A percentile compares a stretch with the other conserved stretches of the same genome.
Evolutionary conservation across 257 asterid genomes (phyloP).

Genomic region (Jaltomata sinuosa): DNA sequence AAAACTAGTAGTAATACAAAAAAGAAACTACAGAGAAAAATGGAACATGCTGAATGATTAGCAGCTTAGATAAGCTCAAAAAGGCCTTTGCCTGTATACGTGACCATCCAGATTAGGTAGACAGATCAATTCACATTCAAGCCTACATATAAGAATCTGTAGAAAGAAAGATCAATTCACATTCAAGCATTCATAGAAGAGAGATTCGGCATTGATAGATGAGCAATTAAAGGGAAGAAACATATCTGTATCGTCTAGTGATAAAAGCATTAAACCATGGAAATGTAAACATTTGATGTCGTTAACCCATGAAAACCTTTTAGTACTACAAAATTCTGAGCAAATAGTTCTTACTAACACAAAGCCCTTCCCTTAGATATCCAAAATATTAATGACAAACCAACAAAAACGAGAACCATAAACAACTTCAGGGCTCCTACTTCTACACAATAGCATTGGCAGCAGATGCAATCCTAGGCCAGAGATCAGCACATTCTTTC

Average conservation of each 20-base stretch:
- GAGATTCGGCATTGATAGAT: neutral
- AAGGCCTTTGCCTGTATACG: too few relatives aligned
- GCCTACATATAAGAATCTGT: neutral
- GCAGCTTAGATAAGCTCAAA: too few relatives aligned
- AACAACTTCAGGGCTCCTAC: neutral
- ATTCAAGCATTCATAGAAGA: neutral
- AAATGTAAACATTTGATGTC: neutral
- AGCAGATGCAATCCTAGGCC: constrained; percentile 58
- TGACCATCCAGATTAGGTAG: too few relatives aligned
- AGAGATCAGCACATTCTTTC: constrained; percentile 50
- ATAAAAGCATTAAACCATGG: neutral
- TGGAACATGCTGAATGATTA: too few relatives aligned
- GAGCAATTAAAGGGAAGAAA: neutral
- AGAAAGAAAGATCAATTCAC: neutral
- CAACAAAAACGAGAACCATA: neutral
- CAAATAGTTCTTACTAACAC: neutral
- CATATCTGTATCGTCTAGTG: neutral
- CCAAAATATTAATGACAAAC: neutral
- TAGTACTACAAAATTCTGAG: neutral
- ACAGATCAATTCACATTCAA: neutral
- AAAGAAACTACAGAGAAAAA: too few relatives aligned
- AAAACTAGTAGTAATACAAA: too few relatives aligned
- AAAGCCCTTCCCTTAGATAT: neutral
- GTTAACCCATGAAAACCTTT: neutral
- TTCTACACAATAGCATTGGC: constrained; percentile 48